Conservation (phyloP, 2,329 filamentous ascomycete genomes). For the Hortaea sp. region DNA sequence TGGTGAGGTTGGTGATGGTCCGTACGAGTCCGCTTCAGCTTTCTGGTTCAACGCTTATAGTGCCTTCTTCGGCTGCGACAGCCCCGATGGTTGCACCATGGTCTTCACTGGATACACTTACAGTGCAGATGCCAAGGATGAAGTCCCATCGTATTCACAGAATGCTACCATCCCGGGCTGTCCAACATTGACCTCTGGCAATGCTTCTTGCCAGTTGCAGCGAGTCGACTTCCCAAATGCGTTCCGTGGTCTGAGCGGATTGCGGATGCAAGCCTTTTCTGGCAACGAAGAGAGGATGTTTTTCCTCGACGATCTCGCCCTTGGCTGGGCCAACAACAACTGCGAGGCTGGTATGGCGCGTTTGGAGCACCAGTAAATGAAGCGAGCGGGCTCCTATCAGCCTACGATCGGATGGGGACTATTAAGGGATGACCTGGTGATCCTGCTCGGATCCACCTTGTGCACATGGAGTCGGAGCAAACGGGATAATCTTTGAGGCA, state of each 20-base stretch:
- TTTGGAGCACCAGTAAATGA: too few species aligned
- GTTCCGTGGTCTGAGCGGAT: slow-evolving; percentile 35
- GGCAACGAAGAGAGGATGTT: slow-evolving; percentile 26
- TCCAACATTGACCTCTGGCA: slow-evolving; percentile 22
- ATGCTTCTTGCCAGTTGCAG: slow-evolving; percentile 31
- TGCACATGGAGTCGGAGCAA: too few species aligned
- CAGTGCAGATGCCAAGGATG: slow-evolving; percentile 24
- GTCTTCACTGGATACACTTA: slow-evolving; percentile 39
- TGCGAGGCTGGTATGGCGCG: slow-evolving; percentile 51
- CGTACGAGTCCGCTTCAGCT: slow-evolving; percentile 29
- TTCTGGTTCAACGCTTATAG: slow-evolving; percentile 44
- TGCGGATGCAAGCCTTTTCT: slow-evolving; percentile 40
- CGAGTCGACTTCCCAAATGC: slow-evolving; percentile 31
- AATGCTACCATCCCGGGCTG: slow-evolving; percentile 35
- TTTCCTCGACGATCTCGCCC: slow-evolving; percentile 39
- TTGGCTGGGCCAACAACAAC: slow-evolving; percentile 41
- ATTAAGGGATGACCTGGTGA: too few species aligned
- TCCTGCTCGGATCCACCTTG: too few species aligned
- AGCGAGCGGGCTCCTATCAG: too few species aligned
- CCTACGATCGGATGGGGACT: too few species aligned
- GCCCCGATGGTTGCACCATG: slow-evolving; percentile 31
- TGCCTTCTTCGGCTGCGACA: slow-evolving; percentile 40
- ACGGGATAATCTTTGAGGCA: background rate
- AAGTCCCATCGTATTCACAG: slow-evolving; percentile 25
- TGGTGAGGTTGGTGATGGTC: slow-evolving; percentile 39